Evolutionary conservation across 345 rosid species (phyloP).

Genomic region (Eucalyptus coolabah): DNA sequence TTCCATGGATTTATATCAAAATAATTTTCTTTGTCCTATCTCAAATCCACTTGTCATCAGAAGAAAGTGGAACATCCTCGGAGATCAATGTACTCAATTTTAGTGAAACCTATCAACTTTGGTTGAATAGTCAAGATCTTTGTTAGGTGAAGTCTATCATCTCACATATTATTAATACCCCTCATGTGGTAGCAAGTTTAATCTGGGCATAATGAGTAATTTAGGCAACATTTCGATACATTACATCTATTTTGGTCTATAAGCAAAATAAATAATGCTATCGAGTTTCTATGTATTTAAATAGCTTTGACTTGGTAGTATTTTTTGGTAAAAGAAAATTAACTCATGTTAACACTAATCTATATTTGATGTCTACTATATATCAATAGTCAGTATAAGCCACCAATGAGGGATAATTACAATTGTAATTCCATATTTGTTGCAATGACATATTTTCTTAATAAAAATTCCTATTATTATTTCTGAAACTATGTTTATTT

Average conservation of each 20-base stretch:
- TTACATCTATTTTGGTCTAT: not conserved
- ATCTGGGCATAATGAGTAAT: not conserved
- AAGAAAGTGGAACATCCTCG: not conserved
- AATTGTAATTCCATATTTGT: not conserved
- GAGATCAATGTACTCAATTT: not conserved
- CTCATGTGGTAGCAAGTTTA: not conserved
- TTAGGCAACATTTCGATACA: not conserved
- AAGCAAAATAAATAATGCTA: not conserved
- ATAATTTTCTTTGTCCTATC: not conserved
- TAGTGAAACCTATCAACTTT: not conserved
- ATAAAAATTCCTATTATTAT: not conserved
- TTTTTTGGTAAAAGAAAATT: not conserved
- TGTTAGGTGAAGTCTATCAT: not conserved
- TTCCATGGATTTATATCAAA: not conserved
- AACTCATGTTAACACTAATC: not conserved
- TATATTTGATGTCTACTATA: not conserved
- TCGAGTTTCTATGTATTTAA: not conserved
- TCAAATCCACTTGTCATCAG: not conserved
- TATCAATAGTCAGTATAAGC: not conserved
- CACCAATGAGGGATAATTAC: not conserved
- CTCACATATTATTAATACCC: not conserved
- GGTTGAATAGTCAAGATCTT: not conserved
- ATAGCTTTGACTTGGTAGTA: not conserved
- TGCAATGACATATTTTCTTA: not conserved
- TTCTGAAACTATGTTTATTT: not conserved